Percentiles rank a stretch among this genome's conserved stretches.
Evolutionary conservation across 352 stramenopile genomes (phyloP).

Genomic region (Salisapilia sapeloensis): DNA sequence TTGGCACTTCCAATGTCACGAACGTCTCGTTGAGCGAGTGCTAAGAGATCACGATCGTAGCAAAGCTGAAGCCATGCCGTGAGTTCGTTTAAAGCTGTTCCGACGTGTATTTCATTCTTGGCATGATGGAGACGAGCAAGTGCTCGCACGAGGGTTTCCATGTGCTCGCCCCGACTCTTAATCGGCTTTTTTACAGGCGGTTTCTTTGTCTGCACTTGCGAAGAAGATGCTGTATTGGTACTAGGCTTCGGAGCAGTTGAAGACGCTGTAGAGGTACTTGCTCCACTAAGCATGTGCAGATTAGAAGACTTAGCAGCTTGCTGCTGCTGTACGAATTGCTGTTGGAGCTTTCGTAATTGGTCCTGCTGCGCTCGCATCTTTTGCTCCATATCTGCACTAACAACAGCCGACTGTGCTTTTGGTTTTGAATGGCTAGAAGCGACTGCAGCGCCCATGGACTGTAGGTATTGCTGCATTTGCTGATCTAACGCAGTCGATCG

Average conservation of each 20-base stretch:
- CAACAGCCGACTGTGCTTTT: too few species aligned
- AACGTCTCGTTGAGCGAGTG: conserved; percentile 41
- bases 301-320: conserved; percentile 23
- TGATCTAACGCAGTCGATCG: too few species aligned
- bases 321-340: conserved; percentile 13
- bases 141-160: conserved; percentile 37
- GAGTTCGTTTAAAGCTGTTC: conserved; percentile 31
- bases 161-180: conserved; percentile 22
- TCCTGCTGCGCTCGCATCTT: too few species aligned
- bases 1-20: conserved; percentile 15
- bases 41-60: conserved; percentile 21
- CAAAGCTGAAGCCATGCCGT: conserved; percentile 34
- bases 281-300: conserved; percentile 5
- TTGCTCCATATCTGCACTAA: too few species aligned
- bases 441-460: conserved; percentile 1
- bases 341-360: conserved; percentile 5
- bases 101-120: conserved; percentile 31
- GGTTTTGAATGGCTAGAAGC: conserved; percentile 4
- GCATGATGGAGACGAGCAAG: conserved; percentile 27
- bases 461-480: background rate
- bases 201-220: conserved; percentile 3
- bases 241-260: conserved; percentile 5
- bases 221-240: conserved; percentile 10
- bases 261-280: background rate
- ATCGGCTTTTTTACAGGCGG: conserved; percentile 8